Conservation (phyloP, 2,329 filamentous ascomycete species). For the Penicillium sp. region DNA sequence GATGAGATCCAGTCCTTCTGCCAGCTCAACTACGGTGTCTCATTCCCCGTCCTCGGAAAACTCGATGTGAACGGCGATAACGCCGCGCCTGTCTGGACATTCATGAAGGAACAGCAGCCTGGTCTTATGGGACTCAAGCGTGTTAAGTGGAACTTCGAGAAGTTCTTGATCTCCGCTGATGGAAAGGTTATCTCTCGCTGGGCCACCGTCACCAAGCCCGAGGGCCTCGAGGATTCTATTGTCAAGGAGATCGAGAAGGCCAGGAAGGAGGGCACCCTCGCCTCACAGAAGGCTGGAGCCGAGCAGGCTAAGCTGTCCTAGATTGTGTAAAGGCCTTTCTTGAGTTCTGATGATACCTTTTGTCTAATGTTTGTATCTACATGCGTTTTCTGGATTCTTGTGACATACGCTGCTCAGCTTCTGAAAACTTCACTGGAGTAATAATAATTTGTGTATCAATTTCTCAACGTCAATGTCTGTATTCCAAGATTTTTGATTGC, state of each 20-base stretch:
- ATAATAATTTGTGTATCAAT: neutral
- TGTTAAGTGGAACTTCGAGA: constrained; percentile 99
- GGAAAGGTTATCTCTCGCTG: constrained; percentile 83
- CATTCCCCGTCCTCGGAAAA: constrained; percentile 89
- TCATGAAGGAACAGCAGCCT: constrained; percentile 69
- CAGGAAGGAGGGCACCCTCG: constrained; percentile 39
- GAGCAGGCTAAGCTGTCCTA: constrained; percentile 27
- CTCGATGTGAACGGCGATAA: constrained; percentile 88
- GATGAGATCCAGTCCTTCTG: constrained; percentile 84
- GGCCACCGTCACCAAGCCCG: constrained; percentile 86
- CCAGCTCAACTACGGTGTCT: constrained; percentile 91
- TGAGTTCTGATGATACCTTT: neutral
- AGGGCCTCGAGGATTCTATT: constrained; percentile 73
- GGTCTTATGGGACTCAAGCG: constrained; percentile 85
- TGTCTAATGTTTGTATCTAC: constrained; percentile 11
- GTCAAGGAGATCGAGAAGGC: constrained; percentile 69
- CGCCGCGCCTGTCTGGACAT: constrained; percentile 78
- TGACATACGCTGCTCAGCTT: constrained; percentile 1
- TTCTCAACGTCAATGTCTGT: neutral
- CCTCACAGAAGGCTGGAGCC: constrained; percentile 21
- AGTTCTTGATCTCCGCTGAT: constrained; percentile 86
- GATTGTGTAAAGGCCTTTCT: neutral
- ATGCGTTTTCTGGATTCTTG: constrained; percentile 11
- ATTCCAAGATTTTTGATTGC: neutral
- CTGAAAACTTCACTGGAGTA: neutral